These are phyloP conservation scores for Limtongia smithiae DNA, from an alignment of 805 yeast species.

Conservation along the genomic window DNA sequence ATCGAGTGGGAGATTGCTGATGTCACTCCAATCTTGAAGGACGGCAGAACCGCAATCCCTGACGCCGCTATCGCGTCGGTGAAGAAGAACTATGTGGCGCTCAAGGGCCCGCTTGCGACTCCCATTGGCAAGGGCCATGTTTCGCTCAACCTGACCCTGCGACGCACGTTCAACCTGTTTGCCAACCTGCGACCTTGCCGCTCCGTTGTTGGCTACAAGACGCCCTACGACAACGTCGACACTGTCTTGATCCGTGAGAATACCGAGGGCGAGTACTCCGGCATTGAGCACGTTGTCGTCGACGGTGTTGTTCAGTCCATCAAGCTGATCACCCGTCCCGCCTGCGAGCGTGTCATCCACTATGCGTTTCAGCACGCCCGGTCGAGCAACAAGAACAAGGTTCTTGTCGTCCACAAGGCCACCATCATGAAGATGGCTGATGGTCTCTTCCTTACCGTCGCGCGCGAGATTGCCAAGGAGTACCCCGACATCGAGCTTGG, in stretches of 20 bases:
- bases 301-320: slow-evolving; percentile 99
- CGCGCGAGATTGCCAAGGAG: slow-evolving; percentile 82
- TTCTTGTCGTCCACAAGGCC: slow-evolving; percentile 95
- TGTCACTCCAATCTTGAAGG: slow-evolving; percentile 86
- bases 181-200: slow-evolving; percentile 98
- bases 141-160: slow-evolving; percentile 92
- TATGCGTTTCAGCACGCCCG: slow-evolving; percentile 96
- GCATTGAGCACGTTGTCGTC: slow-evolving; percentile 95
- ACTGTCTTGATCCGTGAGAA: slow-evolving; percentile 96
- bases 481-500: slow-evolving; percentile 84
- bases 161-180: slow-evolving; percentile 92
- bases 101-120: slow-evolving; percentile 97
- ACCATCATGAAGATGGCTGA: slow-evolving; percentile 97
- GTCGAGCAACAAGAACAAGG: slow-evolving; percentile 80
- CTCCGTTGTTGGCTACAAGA: slow-evolving; percentile 87
- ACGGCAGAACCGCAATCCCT: slow-evolving; percentile 93
- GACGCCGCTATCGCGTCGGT: slow-evolving; percentile 82
- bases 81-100: slow-evolving; percentile 88
- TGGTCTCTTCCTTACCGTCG: slow-evolving; percentile 91
- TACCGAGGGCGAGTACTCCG: slow-evolving; percentile 98
- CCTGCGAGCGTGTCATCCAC: slow-evolving; percentile 93
- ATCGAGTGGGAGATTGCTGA: slow-evolving; percentile 96
- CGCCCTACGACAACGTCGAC: slow-evolving; percentile 85
- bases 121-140: slow-evolving; percentile 97
- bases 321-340: slow-evolving; percentile 93